Conservation (phyloP, 352 stramenopile genomes). For the Pythium volutum region DNA sequence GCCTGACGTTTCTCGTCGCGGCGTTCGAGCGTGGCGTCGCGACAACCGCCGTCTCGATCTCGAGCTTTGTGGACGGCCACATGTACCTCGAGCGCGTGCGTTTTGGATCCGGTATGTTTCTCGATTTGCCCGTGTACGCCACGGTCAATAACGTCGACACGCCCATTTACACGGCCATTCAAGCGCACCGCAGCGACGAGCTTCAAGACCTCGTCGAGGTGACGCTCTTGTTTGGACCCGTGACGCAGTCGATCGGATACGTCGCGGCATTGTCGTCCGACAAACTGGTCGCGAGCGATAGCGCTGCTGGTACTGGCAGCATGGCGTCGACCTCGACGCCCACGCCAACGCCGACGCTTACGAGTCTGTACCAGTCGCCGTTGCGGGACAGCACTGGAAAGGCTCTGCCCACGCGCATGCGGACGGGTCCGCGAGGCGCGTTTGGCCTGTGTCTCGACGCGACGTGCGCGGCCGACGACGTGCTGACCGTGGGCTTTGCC, state of each 20-base stretch:
- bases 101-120: conserved; percentile 1
- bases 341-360: not conserved
- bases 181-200: not conserved
- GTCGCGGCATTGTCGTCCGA: not conserved
- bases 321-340: not conserved
- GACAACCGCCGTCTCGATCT: not conserved
- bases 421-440: not conserved
- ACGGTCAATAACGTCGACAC: not conserved
- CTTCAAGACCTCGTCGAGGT: conserved; percentile 4
- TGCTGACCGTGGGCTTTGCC: conserved; percentile 1
- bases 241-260: not conserved
- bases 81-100: conserved; percentile 14
- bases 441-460: conserved; percentile 12
- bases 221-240: conserved; percentile 7
- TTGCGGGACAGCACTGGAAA: not conserved
- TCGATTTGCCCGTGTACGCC: conserved; percentile 7
- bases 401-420: not conserved
- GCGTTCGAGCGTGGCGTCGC: not conserved
- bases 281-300: not conserved
- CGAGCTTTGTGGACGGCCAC: not conserved
- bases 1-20: conserved; percentile 5
- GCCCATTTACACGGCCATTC: not conserved
- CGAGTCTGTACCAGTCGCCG: not conserved
- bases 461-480: not conserved
- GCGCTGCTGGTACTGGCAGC: too few species aligned